Evolutionary conservation across 257 asterid species (phyloP).

Genomic region (Perilla frutescens): DNA sequence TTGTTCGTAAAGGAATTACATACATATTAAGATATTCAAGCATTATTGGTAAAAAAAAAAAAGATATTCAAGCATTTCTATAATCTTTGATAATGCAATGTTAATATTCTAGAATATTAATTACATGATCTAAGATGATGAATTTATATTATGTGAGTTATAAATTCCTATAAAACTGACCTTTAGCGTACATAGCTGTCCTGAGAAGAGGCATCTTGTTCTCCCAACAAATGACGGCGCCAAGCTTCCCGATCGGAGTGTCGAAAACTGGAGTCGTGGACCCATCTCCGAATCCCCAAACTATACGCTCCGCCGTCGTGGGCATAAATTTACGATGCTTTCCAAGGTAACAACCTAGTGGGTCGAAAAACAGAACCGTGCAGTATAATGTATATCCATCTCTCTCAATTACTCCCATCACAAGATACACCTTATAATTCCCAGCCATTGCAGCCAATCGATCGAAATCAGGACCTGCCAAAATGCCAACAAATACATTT

Average conservation of each 20-base stretch:
- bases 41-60: no score
- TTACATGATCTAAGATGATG: no score
- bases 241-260: conserved; percentile 88
- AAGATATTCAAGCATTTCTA: no score
- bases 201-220: conserved; percentile 93
- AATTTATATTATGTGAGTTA: no score
- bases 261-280: conserved; percentile 92
- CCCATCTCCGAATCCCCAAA: conserved; percentile 98
- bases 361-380: conserved; percentile 76
- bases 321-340: conserved; percentile 94
- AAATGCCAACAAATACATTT: background rate
- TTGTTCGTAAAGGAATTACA: no score
- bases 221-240: conserved; percentile 99
- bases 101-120: no score
- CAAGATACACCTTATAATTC: conserved; percentile 80
- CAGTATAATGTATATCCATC: conserved; percentile 92
- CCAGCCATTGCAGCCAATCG: conserved; percentile 96
- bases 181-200: conserved; percentile 96
- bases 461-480: conserved; percentile 89
- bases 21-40: no score
- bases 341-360: conserved; percentile 86
- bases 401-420: conserved; percentile 90
- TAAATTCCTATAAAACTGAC: conserved; percentile 27
- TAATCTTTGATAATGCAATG: no score
- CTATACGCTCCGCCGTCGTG: conserved; percentile 81